Evolutionary conservation across 441 rosid genomes (phyloP), one percentile per base, ranked within the genome.

Genomic region (Lepidium campestre): DNA sequence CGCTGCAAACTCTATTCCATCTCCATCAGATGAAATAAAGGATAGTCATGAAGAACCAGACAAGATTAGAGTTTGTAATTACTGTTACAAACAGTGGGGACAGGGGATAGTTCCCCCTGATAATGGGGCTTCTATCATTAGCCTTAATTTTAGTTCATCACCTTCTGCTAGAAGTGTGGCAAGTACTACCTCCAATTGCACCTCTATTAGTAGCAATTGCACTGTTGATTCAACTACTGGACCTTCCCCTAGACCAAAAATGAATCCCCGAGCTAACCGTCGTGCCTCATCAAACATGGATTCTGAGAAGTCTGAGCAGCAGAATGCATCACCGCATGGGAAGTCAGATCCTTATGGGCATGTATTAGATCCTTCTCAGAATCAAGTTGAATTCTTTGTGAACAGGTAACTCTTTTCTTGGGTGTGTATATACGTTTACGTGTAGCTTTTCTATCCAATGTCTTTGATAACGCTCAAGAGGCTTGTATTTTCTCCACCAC

Each of bases 1-100:
- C 74, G 81, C 93, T 23, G 68, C 80, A 1, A 85, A 85, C 66
- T 81, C 82, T 1, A 66, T 87, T 61, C 90, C 88, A 6, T 77
- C 77, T 61, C 68, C 76, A 10, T 69, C 82, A 15, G 79, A 72
- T 69, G 87, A 82, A 62, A 63, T 77, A 44, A 78, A 75, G 65
- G 73, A 71, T 57, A 58, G 46, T 31, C 66, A 68, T 40, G 87
- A 82, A 68, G 90, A 83, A 49, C 65, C 77, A 45, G 83, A 79
- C 50, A 75, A 83, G 78, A 73, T 85, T 52, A 77, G 89, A 65
- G 91, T 85, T 47, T 87, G 94, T 72, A 83, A 81, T 62, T 85
- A 70, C 78, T 87, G 94, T 79, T 85, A 83, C 74, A 77, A 78
- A 80, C 89, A 81, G 71, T 83, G 87, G 93, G 82, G 79, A 36